These are phyloP conservation scores for Coprinopsis marcescibilis DNA, from an alignment of 768 basidiomycete genomes.

Conservation along the genomic window DNA sequence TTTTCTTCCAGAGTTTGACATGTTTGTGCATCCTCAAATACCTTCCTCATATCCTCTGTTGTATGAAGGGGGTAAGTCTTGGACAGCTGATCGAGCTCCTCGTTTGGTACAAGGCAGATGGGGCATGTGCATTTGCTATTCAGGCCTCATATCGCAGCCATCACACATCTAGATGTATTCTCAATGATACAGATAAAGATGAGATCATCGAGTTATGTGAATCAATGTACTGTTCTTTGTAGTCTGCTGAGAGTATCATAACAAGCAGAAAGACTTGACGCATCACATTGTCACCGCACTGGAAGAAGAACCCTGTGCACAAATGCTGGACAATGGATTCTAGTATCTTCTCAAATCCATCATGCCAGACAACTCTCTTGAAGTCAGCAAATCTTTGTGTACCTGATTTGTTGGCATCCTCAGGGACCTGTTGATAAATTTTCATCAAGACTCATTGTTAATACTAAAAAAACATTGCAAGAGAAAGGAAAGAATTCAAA, in stretches of 20 bases:
- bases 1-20: constrained; percentile 13
- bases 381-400: constrained; percentile 17
- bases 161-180: constrained; percentile 19
- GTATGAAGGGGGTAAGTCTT: not conserved
- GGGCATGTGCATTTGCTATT: constrained; percentile 28
- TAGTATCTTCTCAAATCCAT: constrained; percentile 25
- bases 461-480: too few relatives aligned
- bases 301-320: constrained; percentile 7
- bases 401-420: not conserved
- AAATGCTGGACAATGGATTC: constrained; percentile 15
- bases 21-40: constrained; percentile 11
- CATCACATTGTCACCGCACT: constrained; percentile 16
- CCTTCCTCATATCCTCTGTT: constrained; percentile 4
- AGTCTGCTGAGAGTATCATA: constrained; percentile 35
- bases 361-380: constrained; percentile 34
- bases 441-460: too few relatives aligned
- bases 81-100: constrained; percentile 13
- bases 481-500: too few relatives aligned
- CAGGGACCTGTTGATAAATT: too few relatives aligned
- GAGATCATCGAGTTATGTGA: too few relatives aligned
- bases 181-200: not conserved
- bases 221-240: constrained; percentile 39
- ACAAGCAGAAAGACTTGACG: constrained; percentile 30
- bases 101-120: constrained; percentile 25
- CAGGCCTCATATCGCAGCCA: constrained; percentile 28